Percentiles rank a stretch among this genome's conserved stretches.
Conservation (phyloP, 345 rosid genomes). For the Eucalyptus cloeziana region DNA sequence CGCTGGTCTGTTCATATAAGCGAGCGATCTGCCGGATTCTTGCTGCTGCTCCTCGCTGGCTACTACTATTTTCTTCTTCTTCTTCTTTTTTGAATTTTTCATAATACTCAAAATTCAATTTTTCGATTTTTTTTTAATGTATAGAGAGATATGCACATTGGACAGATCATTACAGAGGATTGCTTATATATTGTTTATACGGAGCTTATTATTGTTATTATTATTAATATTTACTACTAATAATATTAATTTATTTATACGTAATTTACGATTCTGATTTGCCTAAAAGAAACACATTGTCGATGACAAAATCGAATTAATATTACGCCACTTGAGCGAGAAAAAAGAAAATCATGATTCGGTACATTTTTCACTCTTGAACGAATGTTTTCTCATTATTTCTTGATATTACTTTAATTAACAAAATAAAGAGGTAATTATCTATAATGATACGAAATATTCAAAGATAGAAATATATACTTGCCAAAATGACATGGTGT, state of each 20-base stretch:
- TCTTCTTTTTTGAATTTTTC: background rate
- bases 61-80: background rate
- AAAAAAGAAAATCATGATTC: too few species aligned
- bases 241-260: fast-evolving
- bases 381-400: background rate
- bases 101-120: background rate
- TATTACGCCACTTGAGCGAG: fast-evolving
- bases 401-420: background rate
- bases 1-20: constrained; percentile 1
- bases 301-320: fast-evolving
- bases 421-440: too few species aligned
- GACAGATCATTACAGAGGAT: background rate
- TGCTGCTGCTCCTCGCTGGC: background rate
- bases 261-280: fast-evolving
- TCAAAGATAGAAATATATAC: too few species aligned
- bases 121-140: background rate
- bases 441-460: background rate
- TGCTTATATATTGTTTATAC: background rate
- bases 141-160: background rate
- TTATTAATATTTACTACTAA: background rate
- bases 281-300: background rate
- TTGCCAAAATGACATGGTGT: too few species aligned
- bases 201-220: background rate
- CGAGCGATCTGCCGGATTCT: background rate
- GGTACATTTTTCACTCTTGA: background rate